Base-by-base conservation (phyloP, 331 rosid genomes). In the Pyrus hybrid region DNA sequence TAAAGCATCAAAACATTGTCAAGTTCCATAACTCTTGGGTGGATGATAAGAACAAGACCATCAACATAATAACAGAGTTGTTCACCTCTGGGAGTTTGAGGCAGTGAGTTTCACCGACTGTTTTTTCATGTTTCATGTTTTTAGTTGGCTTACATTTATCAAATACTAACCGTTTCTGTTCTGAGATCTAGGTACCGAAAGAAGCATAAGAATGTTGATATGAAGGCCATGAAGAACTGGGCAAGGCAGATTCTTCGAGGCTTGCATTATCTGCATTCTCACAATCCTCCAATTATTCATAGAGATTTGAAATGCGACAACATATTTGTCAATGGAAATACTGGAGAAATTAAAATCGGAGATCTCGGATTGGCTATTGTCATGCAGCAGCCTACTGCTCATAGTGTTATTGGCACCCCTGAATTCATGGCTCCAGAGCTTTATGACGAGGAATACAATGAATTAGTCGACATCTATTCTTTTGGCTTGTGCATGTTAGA, bases 401-500 rank as follows among this genome's bases (percentile, higher is more conserved):
- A 86, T 13, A 91, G 95, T 86, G 96, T 90, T 12, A 87, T 93
- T 30, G 98, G 98, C 57, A 91, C 98, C 14, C 98, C 96, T 0
- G 98, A 93, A 75, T 93, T 93, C 81, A 93, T 93, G 98, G 98
- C 97, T 51, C 98, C 98, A 0, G 98, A 93, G 87, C 96, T 93
- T 70, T 93, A 93, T 30, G 98, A 93, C 2, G 98, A 91, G 77
- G 93, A 93, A 63, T 93, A 93, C 53, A 85, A 90, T 80, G 97
- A 90, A 83, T 92, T 91, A 62, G 96, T 88, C n/a, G 98, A 93
- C 83, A 79, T 91, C 63, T 93, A 91, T 86, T 91, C 98, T 82
- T 93, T 93, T 76, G 98, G 98, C 73, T 80, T 93, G 98, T 91
- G 98, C 79, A 85, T 93, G 77, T 76, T 93, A 75, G 98, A 93